Evolutionary conservation across 148 eudicot species (phyloP).

Genomic region (Selenicereus undatus): DNA sequence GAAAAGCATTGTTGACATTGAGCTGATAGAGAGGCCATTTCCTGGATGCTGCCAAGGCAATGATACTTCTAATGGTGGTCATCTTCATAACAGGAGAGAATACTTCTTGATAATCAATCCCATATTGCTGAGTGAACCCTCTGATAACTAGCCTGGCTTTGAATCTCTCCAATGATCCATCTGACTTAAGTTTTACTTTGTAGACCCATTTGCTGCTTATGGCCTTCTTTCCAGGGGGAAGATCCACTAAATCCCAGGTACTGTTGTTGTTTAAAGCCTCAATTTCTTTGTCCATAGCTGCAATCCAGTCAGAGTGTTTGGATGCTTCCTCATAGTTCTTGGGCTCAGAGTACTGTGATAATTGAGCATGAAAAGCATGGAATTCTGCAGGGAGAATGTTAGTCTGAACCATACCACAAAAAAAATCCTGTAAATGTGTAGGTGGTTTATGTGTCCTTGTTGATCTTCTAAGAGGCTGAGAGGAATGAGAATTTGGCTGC

Average conservation of each 20-base stretch:
- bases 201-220: not conserved
- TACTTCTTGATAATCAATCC: not conserved
- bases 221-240: not conserved
- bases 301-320: not conserved
- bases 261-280: not conserved
- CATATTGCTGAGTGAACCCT: not conserved
- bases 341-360: not conserved
- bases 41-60: not conserved
- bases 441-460: too few species aligned
- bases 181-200: not conserved
- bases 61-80: not conserved
- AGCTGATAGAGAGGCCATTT: not conserved
- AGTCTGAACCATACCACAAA: too few species aligned
- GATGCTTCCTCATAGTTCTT: not conserved
- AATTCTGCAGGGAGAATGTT: too few species aligned
- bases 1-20: not conserved
- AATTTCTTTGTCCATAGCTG: not conserved
- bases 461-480: too few species aligned
- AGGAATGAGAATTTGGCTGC: too few species aligned
- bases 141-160: not conserved
- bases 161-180: not conserved
- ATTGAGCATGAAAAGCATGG: too few species aligned
- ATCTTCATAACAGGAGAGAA: not conserved
- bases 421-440: too few species aligned
- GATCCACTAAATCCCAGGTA: not conserved